Percentiles rank a stretch among this genome's conserved stretches.
These are phyloP conservation scores for Sporothrix dimorphospora DNA, from an alignment of 2,329 filamentous ascomycete species.

Conservation along the genomic window DNA sequence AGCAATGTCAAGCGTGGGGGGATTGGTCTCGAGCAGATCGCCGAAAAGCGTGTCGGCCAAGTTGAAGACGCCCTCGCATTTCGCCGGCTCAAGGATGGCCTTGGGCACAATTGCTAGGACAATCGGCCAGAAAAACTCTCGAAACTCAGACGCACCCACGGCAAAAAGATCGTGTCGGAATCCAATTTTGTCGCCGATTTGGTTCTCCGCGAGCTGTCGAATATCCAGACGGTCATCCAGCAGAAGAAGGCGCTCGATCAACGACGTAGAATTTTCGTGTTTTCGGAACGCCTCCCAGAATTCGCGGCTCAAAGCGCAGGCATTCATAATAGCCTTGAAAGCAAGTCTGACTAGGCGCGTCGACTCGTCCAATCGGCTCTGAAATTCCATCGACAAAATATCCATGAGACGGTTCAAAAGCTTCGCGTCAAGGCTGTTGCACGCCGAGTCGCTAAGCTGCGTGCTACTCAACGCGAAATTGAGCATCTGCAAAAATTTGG, in stretches of 20 bases:
- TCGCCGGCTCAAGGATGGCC: slow-evolving; percentile 40
- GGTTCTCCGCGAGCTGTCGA: slow-evolving; percentile 43
- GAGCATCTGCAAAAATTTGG: slow-evolving; percentile 61
- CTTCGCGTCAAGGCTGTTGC: slow-evolving; percentile 35
- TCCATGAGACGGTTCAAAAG: slow-evolving; percentile 41
- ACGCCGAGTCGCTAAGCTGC: slow-evolving; percentile 27
- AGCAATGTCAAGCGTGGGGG: slow-evolving; percentile 39
- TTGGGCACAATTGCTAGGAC: slow-evolving; percentile 44
- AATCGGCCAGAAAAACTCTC: slow-evolving; percentile 53
- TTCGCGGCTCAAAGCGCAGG: slow-evolving; percentile 43
- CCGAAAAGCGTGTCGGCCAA: slow-evolving; percentile 48
- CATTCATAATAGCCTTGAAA: slow-evolving; percentile 47
- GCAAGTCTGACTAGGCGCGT: slow-evolving; percentile 36
- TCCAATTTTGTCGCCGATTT: slow-evolving; percentile 41
- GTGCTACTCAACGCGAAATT: slow-evolving; percentile 53
- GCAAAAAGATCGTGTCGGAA: slow-evolving; percentile 33
- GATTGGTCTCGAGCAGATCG: slow-evolving; percentile 43
- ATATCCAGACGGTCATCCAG: slow-evolving; percentile 43
- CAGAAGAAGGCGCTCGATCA: slow-evolving; percentile 46
- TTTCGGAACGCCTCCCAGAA: slow-evolving; percentile 47
- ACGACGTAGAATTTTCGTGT: slow-evolving; percentile 36
- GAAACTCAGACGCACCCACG: slow-evolving; percentile 45
- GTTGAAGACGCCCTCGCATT: slow-evolving; percentile 52
- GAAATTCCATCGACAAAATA: slow-evolving; percentile 37
- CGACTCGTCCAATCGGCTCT: slow-evolving; percentile 24